Evolutionary conservation across 768 basidiomycete genomes (phyloP), one percentile per base, ranked within the genome.

Genomic region (Phlegmacium glaucopus): DNA sequence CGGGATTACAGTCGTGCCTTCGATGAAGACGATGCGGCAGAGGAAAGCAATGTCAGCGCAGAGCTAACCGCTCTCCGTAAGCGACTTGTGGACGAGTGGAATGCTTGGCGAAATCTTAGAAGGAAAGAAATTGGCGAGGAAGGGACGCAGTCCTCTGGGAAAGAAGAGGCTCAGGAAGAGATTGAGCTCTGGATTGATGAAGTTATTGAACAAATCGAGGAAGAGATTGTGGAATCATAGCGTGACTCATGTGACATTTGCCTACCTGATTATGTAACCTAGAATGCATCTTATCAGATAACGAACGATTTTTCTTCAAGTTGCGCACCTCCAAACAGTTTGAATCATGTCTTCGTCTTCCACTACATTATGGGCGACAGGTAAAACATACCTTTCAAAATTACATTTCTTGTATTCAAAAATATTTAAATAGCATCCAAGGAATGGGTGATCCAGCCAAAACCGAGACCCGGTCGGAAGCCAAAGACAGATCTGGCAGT

Each of bases 11-110:
- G 90, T 58, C 82, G 91, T 10, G 69, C 75, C 28, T 99, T 98
- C 65, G 96, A 99, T 45, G 95, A 98, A 69, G 93, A 96, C 59
- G 96, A 98, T 65, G 92, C 93, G 18, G 83, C 89, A 15, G 94
- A 97, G 64, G 94, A 95, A 70, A 92, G 86, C 66, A 90, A 87
- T 58, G 90, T 94, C 57, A 94, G 87, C 54, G 93, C 94, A 4
- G 96, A 98, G 69, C 80, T 96, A 18, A 79, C 94, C 55, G 91
- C 92, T 13, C 83, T 84, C 53, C 80, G 96, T 50, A 90, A 90
- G 66, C 80, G 96, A 39, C 77, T 97, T 44, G 87, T 98, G 57
- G 91, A 96, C 61, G 96, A 99, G 70, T 99, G 96, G 96, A 96
- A 99, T 68, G 91, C 95, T 36, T 98, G 96, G 96, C 82, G 95